Evolutionary conservation across 2,329 filamentous ascomycete genomes (phyloP), one percentile per base, ranked within the genome.

Genomic region (Fusarium xyrophilum): DNA sequence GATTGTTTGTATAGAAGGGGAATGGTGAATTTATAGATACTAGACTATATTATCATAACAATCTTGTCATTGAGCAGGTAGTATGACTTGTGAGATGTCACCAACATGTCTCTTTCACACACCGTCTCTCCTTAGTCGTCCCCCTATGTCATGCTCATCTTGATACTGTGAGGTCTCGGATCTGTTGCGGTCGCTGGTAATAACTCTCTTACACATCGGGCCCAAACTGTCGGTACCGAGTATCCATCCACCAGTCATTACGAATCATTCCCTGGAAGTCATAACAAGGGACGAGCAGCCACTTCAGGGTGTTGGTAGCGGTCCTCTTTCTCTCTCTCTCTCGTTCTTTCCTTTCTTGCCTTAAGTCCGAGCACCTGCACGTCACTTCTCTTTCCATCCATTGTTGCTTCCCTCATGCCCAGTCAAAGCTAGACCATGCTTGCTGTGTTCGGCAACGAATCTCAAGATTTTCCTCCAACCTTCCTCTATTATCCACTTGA

Each of bases 171-270:
- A 63, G 65, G 53, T 53, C 51, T 63, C 55, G 32, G 39, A 39
- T 65, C 48, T 56, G 55, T 65, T 68, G 68, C 64, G 66, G 61
- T 59, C 65, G 64, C 57, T 50, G 62, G 46, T 40, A 52, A 48
- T 42, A 51, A 68, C 58, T 58, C 60, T 73, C 65, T 67, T 62
- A 57, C 67, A 73, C 74, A 71, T 71, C 65, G 67, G 67, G 70
- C 61, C 72, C 69, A 64, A 58, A 40, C 55, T 63, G 60, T 64
- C 68, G 71, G 68, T 71, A 73, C 54, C 72, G 61, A 73, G 68
- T 42, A 46, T 60, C 47, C 55, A 56, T 66, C 52, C 54, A 52
- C 58, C 65, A 70, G 60, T 55, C 52, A 58, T 56, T 66, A 59
- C 55, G 54, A 64, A 56, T 57, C 60, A 58, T 63, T 68, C 60